A percentile compares a stretch with the other conserved stretches of the same genome.
Evolutionary conservation across 805 yeast species (phyloP).

Genomic region (Yarrowia sp.): DNA sequence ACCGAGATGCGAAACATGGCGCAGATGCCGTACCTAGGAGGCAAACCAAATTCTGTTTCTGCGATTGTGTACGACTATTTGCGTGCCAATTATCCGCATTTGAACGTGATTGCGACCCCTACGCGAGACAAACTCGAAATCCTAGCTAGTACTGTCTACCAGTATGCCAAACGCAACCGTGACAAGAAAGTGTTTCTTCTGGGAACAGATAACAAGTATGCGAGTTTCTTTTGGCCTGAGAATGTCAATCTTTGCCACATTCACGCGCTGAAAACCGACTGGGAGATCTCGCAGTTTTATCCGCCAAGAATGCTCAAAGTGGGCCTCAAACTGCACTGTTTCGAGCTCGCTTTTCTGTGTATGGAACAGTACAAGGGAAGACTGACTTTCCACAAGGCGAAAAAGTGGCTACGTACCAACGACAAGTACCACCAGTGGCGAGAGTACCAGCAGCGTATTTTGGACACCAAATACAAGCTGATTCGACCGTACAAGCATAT

Average conservation of each 20-base stretch:
- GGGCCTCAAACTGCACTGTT: neutral
- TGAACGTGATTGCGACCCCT: constrained; percentile 7
- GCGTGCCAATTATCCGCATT: neutral
- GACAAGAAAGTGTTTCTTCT: neutral
- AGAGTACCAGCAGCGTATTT: neutral
- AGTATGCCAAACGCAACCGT: neutral
- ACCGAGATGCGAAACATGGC: neutral
- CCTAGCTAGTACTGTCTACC: constrained; percentile 11
- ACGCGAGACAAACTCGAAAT: neutral
- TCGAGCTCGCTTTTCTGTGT: constrained; percentile 17
- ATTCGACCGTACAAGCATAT: neutral
- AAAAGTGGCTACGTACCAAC: neutral
- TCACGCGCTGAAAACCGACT: neutral
- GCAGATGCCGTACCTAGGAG: neutral
- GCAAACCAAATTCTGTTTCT: neutral
- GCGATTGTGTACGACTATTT: constrained; percentile 7
- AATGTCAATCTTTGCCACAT: neutral
- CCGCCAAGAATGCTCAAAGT: neutral
- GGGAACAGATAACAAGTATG: constrained; percentile 1
- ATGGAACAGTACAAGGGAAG: neutral
- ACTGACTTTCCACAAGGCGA: neutral
- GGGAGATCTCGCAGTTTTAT: neutral
- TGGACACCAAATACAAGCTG: neutral
- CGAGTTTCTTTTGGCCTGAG: constrained; percentile 12
- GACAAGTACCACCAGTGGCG: constrained; percentile 15